phyloP scores from a whole-genome alignment of 208 protist genomes.

The Acanthamoeba sp. region DNA sequence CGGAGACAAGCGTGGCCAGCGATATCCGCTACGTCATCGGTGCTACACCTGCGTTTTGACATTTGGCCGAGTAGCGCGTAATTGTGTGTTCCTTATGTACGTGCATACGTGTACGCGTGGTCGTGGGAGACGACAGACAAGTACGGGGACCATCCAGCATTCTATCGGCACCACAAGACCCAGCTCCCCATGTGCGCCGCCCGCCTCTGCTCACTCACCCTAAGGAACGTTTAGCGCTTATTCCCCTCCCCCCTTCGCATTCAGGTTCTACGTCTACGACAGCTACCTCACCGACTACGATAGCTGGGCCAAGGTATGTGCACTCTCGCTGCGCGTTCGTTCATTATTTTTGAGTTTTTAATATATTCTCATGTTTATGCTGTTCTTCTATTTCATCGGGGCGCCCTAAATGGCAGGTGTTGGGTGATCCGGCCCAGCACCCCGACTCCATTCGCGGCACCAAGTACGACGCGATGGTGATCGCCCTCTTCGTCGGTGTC shows the following conservation, averaged over 20 bases:
- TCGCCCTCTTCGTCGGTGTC: slow-evolving; percentile 75
- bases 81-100: too few relatives aligned
- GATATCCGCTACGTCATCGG: slow-evolving; percentile 30
- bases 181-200: slow-evolving; percentile 28
- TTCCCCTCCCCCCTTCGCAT: background rate
- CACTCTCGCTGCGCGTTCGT: too few relatives aligned
- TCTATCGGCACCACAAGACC: slow-evolving; percentile 71
- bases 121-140: background rate
- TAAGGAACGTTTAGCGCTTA: background rate
- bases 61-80: too few relatives aligned
- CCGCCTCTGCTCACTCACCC: background rate
- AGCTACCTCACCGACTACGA: slow-evolving; percentile 80
- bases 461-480: slow-evolving; percentile 79
- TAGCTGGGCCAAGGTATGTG: slow-evolving; percentile 79
- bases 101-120: too few relatives aligned
- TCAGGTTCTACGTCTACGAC: slow-evolving; percentile 81
- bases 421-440: background rate
- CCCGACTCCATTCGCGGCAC: slow-evolving; percentile 74
- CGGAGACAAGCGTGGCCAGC: background rate
- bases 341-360: background rate
- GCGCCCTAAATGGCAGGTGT: too few relatives aligned
- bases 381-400: too few relatives aligned
- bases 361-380: background rate
- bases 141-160: slow-evolving; percentile 71
- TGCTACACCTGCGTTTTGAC: background rate